Conservation (phyloP, 805 yeast genomes). For the Nematodospora valgi region DNA sequence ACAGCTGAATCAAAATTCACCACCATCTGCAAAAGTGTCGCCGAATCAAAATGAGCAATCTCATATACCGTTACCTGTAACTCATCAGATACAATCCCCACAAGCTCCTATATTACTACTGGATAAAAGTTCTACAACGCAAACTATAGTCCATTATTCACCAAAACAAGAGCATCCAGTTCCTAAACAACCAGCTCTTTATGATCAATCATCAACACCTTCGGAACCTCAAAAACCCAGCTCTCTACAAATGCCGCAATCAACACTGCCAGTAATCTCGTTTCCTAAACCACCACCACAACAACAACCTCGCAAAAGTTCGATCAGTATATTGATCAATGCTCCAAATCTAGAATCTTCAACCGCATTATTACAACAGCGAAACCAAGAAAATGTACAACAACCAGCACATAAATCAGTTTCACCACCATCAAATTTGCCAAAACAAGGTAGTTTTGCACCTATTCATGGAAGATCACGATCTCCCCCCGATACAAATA, state of each 20-base stretch:
- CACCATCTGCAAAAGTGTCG: constrained; percentile 4
- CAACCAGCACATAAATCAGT: not conserved
- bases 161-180: constrained; percentile 4
- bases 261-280: too few relatives aligned
- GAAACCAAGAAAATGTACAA: not conserved
- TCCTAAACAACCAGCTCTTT: not conserved
- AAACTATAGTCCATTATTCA: constrained; percentile 1
- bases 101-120: not conserved
- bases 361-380: not conserved
- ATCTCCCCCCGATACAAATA: constrained; percentile 15
- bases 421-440: constrained; percentile 8
- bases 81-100: too few relatives aligned
- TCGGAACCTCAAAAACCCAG: not conserved
- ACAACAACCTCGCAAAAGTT: constrained; percentile 5
- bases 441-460: constrained; percentile 6
- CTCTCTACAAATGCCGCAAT: constrained; percentile 4
- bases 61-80: constrained; percentile 1
- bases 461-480: constrained; percentile 22
- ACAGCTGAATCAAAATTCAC: constrained; percentile 16
- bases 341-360: not conserved
- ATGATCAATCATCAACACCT: not conserved
- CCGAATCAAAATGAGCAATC: constrained; percentile 1
- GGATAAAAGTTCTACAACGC: not conserved
- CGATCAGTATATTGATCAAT: constrained; percentile 9
- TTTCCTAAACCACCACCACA: not conserved